These are phyloP conservation scores for Colletotrichum sublineola DNA, from an alignment of 2,329 filamentous ascomycete species.

Conservation along the genomic window DNA sequence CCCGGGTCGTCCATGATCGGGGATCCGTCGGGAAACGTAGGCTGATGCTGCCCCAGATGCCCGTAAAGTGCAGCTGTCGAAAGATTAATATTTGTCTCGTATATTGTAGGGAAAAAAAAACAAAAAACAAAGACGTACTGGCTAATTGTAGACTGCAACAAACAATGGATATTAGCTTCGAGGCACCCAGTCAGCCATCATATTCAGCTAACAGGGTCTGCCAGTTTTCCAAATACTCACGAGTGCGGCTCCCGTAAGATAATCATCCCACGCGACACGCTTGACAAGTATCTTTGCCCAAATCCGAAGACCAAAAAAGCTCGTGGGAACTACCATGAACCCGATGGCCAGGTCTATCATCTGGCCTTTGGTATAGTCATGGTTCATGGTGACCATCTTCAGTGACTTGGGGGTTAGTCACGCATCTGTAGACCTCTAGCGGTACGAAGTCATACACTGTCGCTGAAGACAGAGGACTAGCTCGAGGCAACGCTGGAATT, in stretches of 20 bases:
- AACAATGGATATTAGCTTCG: conserved; percentile 23
- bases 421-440: neutral
- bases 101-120: too few species aligned
- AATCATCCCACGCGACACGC: conserved; percentile 39
- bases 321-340: conserved; percentile 37
- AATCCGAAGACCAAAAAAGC: conserved; percentile 34
- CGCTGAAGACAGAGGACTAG: neutral
- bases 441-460: neutral
- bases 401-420: neutral
- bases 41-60: conserved; percentile 38
- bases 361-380: conserved; percentile 39
- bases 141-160: conserved; percentile 37
- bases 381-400: conserved; percentile 28
- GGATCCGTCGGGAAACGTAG: conserved; percentile 32
- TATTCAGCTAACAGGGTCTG: neutral
- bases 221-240: neutral
- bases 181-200: neutral
- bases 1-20: conserved; percentile 41
- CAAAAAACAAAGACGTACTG: conserved; percentile 3
- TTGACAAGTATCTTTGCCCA: conserved; percentile 42
- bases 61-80: conserved; percentile 29
- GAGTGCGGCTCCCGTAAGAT: conserved; percentile 35
- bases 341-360: conserved; percentile 39
- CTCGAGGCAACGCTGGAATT: neutral
- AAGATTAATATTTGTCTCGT: neutral